These are phyloP conservation scores for Lactarius vividus DNA, from an alignment of 768 basidiomycete genomes.

Conservation along the genomic window DNA sequence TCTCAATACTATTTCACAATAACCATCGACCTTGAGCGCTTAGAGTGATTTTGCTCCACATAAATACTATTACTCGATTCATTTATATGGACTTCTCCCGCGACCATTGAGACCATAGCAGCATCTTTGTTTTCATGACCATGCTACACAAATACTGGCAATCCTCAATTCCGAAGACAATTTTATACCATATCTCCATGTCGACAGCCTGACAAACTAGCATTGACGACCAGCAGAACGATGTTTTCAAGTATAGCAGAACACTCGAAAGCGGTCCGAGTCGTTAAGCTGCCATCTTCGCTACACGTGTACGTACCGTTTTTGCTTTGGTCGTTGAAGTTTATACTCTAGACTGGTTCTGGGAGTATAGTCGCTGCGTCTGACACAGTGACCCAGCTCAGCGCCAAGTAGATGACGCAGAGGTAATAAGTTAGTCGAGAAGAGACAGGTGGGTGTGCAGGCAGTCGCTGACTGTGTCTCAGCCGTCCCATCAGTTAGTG, in stretches of 20 bases:
- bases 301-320: slow-evolving; percentile 46
- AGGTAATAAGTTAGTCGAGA: slow-evolving; percentile 46
- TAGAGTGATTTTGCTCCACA: neutral
- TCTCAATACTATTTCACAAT: neutral
- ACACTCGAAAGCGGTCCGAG: slow-evolving; percentile 38
- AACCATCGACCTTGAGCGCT: neutral
- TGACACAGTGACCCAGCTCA: slow-evolving; percentile 34
- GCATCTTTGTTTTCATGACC: slow-evolving; percentile 10
- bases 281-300: slow-evolving; percentile 48
- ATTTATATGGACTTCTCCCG: slow-evolving; percentile 18
- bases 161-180: slow-evolving; percentile 15
- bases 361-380: slow-evolving; percentile 6
- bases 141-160: slow-evolving; percentile 7
- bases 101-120: slow-evolving; percentile 19
- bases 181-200: neutral
- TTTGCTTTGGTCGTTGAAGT: neutral
- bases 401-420: slow-evolving; percentile 43
- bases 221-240: neutral
- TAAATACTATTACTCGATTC: neutral
- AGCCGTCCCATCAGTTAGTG: slow-evolving; percentile 11
- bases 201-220: neutral
- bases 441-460: slow-evolving; percentile 54
- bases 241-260: slow-evolving; percentile 29
- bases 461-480: slow-evolving; percentile 45
- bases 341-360: slow-evolving; percentile 15